Conservation (phyloP, 2,329 filamentous ascomycete genomes). For the Phaeosphaeria sp. region DNA sequence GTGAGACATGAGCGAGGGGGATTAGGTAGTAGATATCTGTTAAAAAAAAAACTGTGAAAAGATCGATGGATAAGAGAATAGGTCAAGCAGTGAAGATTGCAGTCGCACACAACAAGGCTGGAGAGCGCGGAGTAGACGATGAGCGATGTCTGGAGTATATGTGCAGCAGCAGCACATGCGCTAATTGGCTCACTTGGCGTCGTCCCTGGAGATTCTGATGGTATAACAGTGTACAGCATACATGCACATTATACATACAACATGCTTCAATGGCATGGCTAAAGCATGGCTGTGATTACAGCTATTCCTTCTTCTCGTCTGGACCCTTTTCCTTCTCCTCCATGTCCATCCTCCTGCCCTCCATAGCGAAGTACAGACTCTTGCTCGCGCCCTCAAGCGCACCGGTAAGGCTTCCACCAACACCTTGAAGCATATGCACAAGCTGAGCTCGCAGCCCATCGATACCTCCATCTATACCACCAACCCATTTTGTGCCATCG, state of each 20-base stretch:
- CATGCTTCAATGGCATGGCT: too few relatives aligned
- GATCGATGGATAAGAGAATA: too few relatives aligned
- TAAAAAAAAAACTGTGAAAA: too few relatives aligned
- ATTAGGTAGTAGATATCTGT: too few relatives aligned
- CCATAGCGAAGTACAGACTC: constrained; percentile 86
- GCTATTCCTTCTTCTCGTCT: constrained; percentile 24
- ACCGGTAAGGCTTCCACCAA: constrained; percentile 77
- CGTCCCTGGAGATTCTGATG: not conserved
- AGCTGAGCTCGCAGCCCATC: constrained; percentile 82
- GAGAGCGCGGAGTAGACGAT: too few relatives aligned
- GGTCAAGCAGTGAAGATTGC: too few relatives aligned
- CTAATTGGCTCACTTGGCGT: too few relatives aligned
- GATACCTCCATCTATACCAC: constrained; percentile 80
- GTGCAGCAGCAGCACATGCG: too few relatives aligned
- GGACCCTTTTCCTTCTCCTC: constrained; percentile 69
- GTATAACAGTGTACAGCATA: not conserved
- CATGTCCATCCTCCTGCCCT: constrained; percentile 79
- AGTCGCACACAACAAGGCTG: too few relatives aligned
- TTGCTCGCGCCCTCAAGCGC: constrained; percentile 81
- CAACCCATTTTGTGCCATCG: constrained; percentile 72
- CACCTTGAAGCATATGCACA: constrained; percentile 78
- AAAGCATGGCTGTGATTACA: not conserved
- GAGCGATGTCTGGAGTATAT: too few relatives aligned
- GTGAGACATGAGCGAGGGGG: constrained; percentile 1
- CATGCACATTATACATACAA: constrained; percentile 1